Evolutionary conservation across 2,329 filamentous ascomycete species (phyloP).

Genomic region (Lasiodiplodia hormozganensis): DNA sequence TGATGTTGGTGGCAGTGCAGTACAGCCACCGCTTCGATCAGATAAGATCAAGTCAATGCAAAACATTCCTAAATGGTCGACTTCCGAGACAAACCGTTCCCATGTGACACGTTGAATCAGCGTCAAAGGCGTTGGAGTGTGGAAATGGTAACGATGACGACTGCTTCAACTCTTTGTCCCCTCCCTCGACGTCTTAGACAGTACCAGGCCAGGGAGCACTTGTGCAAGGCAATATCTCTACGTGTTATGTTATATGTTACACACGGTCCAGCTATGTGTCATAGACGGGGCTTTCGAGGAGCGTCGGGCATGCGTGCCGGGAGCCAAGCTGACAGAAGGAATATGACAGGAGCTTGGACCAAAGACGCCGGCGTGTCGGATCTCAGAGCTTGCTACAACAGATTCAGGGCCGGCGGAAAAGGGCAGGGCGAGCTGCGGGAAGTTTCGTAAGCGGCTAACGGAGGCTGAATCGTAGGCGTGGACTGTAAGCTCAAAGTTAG

Average conservation of each 20-base stretch:
- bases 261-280: background rate
- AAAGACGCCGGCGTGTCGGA: background rate
- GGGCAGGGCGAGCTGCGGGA: background rate
- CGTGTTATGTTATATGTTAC: background rate
- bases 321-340: background rate
- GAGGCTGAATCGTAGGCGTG: constrained; percentile 11
- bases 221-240: background rate
- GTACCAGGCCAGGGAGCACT: background rate
- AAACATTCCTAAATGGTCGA: background rate
- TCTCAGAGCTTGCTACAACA: background rate
- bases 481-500: background rate
- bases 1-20: background rate
- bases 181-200: background rate
- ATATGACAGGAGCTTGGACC: background rate
- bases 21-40: background rate
- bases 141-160: background rate
- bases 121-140: background rate
- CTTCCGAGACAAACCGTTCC: background rate
- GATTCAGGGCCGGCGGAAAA: background rate
- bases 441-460: background rate
- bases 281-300: too few species aligned
- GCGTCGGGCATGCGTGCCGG: too few species aligned
- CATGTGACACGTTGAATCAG: background rate
- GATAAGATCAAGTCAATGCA: background rate
- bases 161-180: background rate